phyloP scores from a whole-genome alignment of 2,329 filamentous ascomycete genomes.

The Pyrenophora teres region DNA sequence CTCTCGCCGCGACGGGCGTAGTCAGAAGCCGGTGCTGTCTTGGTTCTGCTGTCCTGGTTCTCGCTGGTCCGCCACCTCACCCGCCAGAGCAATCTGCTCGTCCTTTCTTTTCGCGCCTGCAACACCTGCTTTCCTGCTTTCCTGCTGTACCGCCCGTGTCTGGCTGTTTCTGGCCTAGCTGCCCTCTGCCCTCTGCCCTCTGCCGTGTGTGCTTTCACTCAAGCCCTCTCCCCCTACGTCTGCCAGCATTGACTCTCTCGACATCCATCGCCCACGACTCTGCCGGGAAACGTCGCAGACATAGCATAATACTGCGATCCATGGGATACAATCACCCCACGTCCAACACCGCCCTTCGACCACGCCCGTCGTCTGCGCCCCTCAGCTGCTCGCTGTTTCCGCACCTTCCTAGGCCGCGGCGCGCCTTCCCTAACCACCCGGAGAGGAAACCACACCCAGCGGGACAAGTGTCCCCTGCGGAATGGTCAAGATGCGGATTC shows the following conservation, averaged over 20 bases:
- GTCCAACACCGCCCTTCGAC: conserved; percentile 11
- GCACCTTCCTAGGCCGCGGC: conserved; percentile 6
- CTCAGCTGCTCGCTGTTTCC: conserved; percentile 17
- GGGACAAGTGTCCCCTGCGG: conserved; percentile 5
- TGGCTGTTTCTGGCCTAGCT: conserved; percentile 24
- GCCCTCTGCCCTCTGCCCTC: conserved; percentile 6
- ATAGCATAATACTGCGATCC: conserved; percentile 20
- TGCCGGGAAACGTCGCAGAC: neutral
- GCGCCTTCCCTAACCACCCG: conserved; percentile 7
- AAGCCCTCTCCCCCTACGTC: conserved; percentile 9
- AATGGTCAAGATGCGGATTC: conserved; percentile 72
- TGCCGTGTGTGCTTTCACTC: conserved; percentile 19
- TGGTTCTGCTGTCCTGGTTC: neutral
- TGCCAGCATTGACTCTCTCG: conserved; percentile 6
- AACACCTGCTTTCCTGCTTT: conserved; percentile 2
- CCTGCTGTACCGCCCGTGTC: neutral
- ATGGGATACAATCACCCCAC: conserved; percentile 30
- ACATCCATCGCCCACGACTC: conserved; percentile 5
- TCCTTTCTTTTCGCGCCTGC: conserved; percentile 28
- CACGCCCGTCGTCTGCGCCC: conserved; percentile 16
- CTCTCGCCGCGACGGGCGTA: conserved; percentile 16
- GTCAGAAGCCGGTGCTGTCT: conserved; percentile 8
- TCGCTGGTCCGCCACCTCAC: conserved; percentile 7
- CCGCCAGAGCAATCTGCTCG: conserved; percentile 22
- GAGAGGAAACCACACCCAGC: neutral